phyloP scores from a whole-genome alignment of 1,139 yeast species.

The Saccharomycopsis hybrid region DNA sequence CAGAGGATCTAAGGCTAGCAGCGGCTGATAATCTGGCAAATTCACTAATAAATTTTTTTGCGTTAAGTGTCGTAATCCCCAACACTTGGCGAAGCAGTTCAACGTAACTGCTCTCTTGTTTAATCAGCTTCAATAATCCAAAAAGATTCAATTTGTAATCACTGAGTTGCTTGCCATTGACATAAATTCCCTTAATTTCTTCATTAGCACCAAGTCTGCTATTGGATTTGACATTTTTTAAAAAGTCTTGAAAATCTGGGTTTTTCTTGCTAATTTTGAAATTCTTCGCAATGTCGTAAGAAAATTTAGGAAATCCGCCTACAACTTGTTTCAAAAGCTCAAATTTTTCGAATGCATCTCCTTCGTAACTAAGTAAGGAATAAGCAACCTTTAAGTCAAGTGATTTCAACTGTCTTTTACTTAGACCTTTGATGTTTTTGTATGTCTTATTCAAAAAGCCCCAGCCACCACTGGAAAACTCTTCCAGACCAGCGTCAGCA shows the following conservation, averaged over 20 bases:
- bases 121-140: conserved; percentile 30
- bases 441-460: conserved; percentile 22
- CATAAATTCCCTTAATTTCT: conserved; percentile 41
- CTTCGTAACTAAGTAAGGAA: conserved; percentile 28
- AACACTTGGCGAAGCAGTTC: conserved; percentile 25
- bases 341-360: conserved; percentile 30
- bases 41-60: conserved; percentile 37
- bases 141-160: conserved; percentile 37
- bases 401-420: conserved; percentile 30
- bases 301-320: conserved; percentile 46
- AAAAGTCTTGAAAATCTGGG: conserved; percentile 26
- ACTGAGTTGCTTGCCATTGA: conserved; percentile 56
- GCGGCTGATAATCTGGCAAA: conserved; percentile 40
- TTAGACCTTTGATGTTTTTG: conserved; percentile 28
- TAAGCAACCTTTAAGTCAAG: conserved; percentile 44
- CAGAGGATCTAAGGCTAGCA: conserved; percentile 30
- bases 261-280: conserved; percentile 19
- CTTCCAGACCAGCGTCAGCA: conserved; percentile 20
- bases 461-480: conserved; percentile 16
- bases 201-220: conserved; percentile 27
- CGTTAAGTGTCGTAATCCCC: conserved; percentile 26
- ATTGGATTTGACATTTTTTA: conserved; percentile 24
- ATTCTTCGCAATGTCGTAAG: conserved; percentile 29
- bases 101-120: conserved; percentile 34
- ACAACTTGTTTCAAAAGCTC: conserved; percentile 35